Evolutionary conservation across 805 yeast species (phyloP).

Genomic region (Wickerhamiella allomyrinae): DNA sequence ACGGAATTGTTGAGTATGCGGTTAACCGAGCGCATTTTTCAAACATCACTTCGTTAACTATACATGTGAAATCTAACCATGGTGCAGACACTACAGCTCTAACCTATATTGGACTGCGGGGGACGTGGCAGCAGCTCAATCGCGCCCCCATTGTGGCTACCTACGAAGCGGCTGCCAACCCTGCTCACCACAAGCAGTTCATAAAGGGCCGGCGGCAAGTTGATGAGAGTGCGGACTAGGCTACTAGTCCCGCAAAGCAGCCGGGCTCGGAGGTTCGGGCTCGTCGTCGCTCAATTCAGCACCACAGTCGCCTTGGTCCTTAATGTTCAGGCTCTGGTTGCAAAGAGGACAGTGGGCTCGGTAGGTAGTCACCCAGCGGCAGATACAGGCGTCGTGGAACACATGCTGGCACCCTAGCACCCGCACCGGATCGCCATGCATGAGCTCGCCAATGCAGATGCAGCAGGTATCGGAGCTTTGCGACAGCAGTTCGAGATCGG

Average conservation of each 20-base stretch:
- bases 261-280: no score
- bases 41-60: constrained; percentile 49
- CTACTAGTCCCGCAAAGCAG: no score
- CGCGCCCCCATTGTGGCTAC: constrained; percentile 61
- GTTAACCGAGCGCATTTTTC: constrained; percentile 64
- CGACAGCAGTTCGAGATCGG: not conserved
- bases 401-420: constrained; percentile 73
- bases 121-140: constrained; percentile 32
- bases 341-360: constrained; percentile 78
- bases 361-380: constrained; percentile 65
- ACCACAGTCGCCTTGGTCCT: no score
- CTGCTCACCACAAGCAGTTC: constrained; percentile 54
- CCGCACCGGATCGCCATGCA: constrained; percentile 48
- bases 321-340: constrained; percentile 29
- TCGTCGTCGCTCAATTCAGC: no score
- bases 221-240: not conserved
- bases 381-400: constrained; percentile 65
- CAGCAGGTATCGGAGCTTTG: constrained; percentile 41
- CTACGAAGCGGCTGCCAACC: constrained; percentile 88
- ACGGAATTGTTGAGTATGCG: constrained; percentile 63
- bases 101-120: constrained; percentile 66
- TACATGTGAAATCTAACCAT: constrained; percentile 57
- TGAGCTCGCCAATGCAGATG: constrained; percentile 56
- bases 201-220: not conserved
- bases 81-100: constrained; percentile 42